phyloP scores from a whole-genome alignment of 2,329 filamentous ascomycete genomes.

The Exophiala lecanii-corni region DNA sequence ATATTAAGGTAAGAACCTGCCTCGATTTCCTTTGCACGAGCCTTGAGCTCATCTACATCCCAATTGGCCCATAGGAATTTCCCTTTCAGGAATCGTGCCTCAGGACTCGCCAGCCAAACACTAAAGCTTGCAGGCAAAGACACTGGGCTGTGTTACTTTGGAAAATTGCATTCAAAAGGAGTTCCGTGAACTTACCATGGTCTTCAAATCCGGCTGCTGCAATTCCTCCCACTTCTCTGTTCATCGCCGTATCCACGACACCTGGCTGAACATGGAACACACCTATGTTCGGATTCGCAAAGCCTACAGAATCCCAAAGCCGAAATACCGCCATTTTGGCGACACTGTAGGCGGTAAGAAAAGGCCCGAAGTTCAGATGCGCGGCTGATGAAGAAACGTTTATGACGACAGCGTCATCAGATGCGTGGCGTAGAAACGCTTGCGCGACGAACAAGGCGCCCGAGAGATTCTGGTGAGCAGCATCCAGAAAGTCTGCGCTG shows the following conservation, averaged over 20 bases:
- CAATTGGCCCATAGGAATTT: constrained; percentile 27
- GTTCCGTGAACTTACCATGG: constrained; percentile 24
- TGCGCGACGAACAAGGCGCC: constrained; percentile 2
- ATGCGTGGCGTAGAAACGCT: constrained; percentile 5
- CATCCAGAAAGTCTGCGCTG: neutral
- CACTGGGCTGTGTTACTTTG: constrained; percentile 4
- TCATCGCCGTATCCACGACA: constrained; percentile 11
- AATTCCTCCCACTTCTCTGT: constrained; percentile 5
- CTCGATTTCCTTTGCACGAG: constrained; percentile 4
- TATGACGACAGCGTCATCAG: constrained; percentile 3
- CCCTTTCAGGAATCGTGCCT: constrained; percentile 44
- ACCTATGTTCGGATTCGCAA: constrained; percentile 36
- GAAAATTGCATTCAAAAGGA: constrained; percentile 24
- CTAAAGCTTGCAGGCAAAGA: constrained; percentile 39
- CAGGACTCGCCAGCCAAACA: constrained; percentile 43
- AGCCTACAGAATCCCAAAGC: constrained; percentile 38
- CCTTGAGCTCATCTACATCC: constrained; percentile 16
- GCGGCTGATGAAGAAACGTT: constrained; percentile 3
- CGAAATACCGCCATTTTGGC: constrained; percentile 40
- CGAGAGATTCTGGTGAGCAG: constrained; percentile 5
- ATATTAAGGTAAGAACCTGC: constrained; percentile 3
- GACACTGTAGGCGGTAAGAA: constrained; percentile 32
- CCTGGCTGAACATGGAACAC: constrained; percentile 45
- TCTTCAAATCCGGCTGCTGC: constrained; percentile 29
- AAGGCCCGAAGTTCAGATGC: neutral